phyloP scores from a whole-genome alignment of 176 grass and related monocot genomes.

The Guadua angustifolia region DNA sequence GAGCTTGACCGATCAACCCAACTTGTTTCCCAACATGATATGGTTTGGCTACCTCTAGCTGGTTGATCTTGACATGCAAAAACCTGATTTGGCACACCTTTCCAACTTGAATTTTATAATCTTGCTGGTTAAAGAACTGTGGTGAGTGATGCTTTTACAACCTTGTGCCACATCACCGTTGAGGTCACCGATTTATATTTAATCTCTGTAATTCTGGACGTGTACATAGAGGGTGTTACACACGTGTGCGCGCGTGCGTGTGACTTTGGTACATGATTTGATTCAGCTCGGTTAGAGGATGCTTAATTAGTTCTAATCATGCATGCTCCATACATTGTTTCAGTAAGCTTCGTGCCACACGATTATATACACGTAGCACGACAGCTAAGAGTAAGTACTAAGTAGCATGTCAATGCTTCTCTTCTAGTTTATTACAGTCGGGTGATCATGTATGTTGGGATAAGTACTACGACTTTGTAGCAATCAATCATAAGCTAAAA shows the following conservation, averaged over 20 bases:
- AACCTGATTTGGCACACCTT: neutral
- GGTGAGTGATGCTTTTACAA: neutral
- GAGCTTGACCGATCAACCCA: slow-evolving; percentile 40
- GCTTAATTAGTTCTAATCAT: slow-evolving; percentile 9
- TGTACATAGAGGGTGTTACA: neutral
- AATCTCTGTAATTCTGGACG: neutral
- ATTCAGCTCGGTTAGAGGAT: slow-evolving; percentile 21
- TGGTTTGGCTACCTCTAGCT: slow-evolving; percentile 8
- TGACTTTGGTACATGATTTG: neutral
- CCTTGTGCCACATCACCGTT: neutral
- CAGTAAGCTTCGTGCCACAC: slow-evolving; percentile 12
- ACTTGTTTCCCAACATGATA: slow-evolving; percentile 36
- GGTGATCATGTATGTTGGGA: slow-evolving; percentile 41
- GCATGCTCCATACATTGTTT: neutral
- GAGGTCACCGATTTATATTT: neutral
- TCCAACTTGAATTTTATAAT: neutral
- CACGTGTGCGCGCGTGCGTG: neutral
- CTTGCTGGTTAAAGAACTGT: neutral
- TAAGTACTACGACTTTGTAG: slow-evolving; percentile 33
- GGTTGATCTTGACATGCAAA: neutral
- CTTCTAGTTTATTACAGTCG: slow-evolving; percentile 42
- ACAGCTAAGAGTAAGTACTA: slow-evolving; percentile 30
- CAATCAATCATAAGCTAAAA: slow-evolving; percentile 48
- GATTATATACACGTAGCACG: slow-evolving; percentile 36
- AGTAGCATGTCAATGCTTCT: slow-evolving; percentile 4